Evolutionary conservation across 805 yeast genomes (phyloP), one percentile per base, ranked within the genome.

Genomic region (Kodamaea sagamina): DNA sequence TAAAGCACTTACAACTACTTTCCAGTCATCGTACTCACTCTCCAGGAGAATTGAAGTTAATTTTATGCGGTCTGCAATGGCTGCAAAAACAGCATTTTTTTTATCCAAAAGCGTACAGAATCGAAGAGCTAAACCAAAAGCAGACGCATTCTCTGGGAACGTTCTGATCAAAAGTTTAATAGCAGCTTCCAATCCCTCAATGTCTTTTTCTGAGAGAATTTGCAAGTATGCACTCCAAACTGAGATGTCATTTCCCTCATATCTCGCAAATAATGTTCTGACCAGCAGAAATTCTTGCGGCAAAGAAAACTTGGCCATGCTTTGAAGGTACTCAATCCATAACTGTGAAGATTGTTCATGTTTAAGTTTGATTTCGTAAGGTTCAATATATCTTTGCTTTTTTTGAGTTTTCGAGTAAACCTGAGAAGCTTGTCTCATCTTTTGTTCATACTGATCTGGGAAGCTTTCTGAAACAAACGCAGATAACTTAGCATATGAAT

Each of bases 401-500:
- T 50, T 51, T 31, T 59, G 62, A 0, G 77, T 65, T 10, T 46
- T 42, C 4, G 57, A 48, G 43, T 65, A 63, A 0, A 65, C 41
- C 19, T 55, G 57, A 34, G 63, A 63, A 0, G 75, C 77, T 0
- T 40, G n/a, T 5, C 50, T 41, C 72, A 79, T 68, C 16, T 58
- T 55, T 0, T 40, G 28, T 1, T 61, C 63, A 46, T 77, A 77
- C 3, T 60, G 36, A 1, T 50, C 51, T 0, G 57, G 40, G 16
- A 49, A 57, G 35, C 62, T 31, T 2, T 43, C 27, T 1, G 78
- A 59, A 1, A 77, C 60, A 41, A 75, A 73, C 0, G 55, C 18
- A 1, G 81, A 77, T 34, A 62, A 68, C 1, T 58, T 57, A 7
- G 62, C 54, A 49, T 63, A 71, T 0, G 79, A 68, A 0, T 65